A percentile compares a stretch with the other conserved stretches of the same genome.
Conservation (phyloP, 2,329 filamentous ascomycete genomes). For the Alternaria brassicae region DNA sequence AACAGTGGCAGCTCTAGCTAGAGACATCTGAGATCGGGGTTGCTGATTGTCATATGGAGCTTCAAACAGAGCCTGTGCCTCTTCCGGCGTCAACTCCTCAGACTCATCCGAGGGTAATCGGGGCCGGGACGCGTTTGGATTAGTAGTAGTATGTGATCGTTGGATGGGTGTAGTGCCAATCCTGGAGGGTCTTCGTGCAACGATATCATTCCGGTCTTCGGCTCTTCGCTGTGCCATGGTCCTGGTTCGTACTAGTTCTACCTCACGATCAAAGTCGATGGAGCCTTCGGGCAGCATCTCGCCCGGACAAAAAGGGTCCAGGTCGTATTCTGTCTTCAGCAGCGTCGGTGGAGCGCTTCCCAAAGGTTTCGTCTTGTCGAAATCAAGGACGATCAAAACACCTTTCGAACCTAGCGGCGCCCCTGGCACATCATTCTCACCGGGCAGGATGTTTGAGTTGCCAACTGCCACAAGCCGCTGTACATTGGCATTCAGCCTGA, state of each 20-base stretch:
- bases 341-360: constrained; percentile 32
- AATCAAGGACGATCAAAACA: constrained; percentile 49
- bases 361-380: constrained; percentile 41
- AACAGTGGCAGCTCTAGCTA: constrained; percentile 54
- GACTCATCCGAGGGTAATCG: constrained; percentile 37
- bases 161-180: constrained; percentile 32
- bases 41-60: constrained; percentile 51
- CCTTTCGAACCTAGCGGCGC: constrained; percentile 45
- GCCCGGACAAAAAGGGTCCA: constrained; percentile 48
- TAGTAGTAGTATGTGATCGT: constrained; percentile 40
- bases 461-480: constrained; percentile 51
- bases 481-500: constrained; percentile 35
- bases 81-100: constrained; percentile 43
- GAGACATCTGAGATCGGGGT: constrained; percentile 49
- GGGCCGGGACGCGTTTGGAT: constrained; percentile 27
- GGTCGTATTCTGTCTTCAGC: constrained; percentile 45
- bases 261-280: constrained; percentile 52
- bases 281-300: constrained; percentile 50
- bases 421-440: constrained; percentile 35
- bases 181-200: constrained; percentile 39
- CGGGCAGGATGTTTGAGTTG: constrained; percentile 38
- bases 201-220: constrained; percentile 30
- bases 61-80: constrained; percentile 49
- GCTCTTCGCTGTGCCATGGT: constrained; percentile 49
- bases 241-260: constrained; percentile 49